Evolutionary conservation across 148 eudicot species (phyloP), one percentile per base, ranked within the genome.

Genomic region (Chenopodium formosanum): DNA sequence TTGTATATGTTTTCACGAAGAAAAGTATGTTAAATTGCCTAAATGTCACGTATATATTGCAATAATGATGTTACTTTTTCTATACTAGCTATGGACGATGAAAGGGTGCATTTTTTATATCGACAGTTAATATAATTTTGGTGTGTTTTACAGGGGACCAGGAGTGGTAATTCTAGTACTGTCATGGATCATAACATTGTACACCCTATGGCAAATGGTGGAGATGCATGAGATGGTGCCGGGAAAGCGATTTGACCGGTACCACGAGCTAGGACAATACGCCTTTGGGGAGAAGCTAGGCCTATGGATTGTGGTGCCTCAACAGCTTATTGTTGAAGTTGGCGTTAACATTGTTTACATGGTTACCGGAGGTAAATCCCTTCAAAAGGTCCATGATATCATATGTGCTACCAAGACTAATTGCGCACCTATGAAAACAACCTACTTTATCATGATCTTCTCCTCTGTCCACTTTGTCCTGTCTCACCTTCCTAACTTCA

Each of bases 161-260:
- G 87, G 87, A 44, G 85, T 85, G 62, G 87, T 37, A 1, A 50
- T 85, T 16, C 67, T 85, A 34, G 82, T 85, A 44, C 44, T 85
- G 48, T 85, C 87, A 82, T 85, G 87, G 87, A 34, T 85, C 40
- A 85, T 85, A 50, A 85, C 87, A 46, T 80, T 85, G 25, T 85
- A 85, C 87, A 85, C 87, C 2, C 69, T 85, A 25, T 85, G 87
- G 87, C 87, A 85, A 19, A 85, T 85, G 87, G 87, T 85, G 66
- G 87, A 85, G 60, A 85, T 85, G 87, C 87, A 85, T 58, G 87
- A 85, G 40, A 85, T 85, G 84, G 87, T 85, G 29, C 87, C 87
- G 0, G 87, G 87, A 22, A 85, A 82, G 65, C 79, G 87, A 17
- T 85, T 85, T 7, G 87, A 85, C 27, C 44, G 87, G 64, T 85